Conservation (phyloP, 176 grass and related monocot genomes). For the Musa beccarii region DNA sequence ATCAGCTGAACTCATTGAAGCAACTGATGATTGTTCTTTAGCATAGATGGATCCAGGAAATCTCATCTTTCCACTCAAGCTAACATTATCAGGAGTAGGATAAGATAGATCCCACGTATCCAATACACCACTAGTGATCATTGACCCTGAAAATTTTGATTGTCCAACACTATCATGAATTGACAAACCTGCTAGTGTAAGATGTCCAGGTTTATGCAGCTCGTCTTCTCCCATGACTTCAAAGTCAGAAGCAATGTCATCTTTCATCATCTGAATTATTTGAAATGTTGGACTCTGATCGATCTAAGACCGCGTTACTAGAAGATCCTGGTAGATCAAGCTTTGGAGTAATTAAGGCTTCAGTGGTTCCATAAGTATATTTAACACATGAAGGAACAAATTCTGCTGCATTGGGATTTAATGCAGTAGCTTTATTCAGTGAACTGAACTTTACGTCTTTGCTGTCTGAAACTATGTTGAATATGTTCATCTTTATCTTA, state of each 20-base stretch:
- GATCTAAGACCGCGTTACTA: constrained; percentile 61
- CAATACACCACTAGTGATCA: constrained; percentile 28
- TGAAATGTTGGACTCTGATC: constrained; percentile 67
- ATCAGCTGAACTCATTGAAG: constrained; percentile 39
- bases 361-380: constrained; percentile 35
- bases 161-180: constrained; percentile 44
- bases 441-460: constrained; percentile 35
- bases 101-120: constrained; percentile 38
- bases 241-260: constrained; percentile 96
- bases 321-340: constrained; percentile 34
- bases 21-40: constrained; percentile 40
- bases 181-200: constrained; percentile 60
- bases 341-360: constrained; percentile 41
- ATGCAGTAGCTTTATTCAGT: constrained; percentile 51
- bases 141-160: constrained; percentile 35
- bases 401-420: constrained; percentile 97
- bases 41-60: constrained; percentile 33
- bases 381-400: constrained; percentile 73
- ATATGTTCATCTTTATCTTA: constrained; percentile 63
- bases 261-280: constrained; percentile 92
- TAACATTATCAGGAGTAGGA: constrained; percentile 31
- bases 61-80: constrained; percentile 22
- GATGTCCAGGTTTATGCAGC: constrained; percentile 39
- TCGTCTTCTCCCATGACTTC: constrained; percentile 54
- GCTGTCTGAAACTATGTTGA: constrained; percentile 44